Conservation (phyloP, 495 filamentous ascomycete species). For the Tuber brumale region DNA sequence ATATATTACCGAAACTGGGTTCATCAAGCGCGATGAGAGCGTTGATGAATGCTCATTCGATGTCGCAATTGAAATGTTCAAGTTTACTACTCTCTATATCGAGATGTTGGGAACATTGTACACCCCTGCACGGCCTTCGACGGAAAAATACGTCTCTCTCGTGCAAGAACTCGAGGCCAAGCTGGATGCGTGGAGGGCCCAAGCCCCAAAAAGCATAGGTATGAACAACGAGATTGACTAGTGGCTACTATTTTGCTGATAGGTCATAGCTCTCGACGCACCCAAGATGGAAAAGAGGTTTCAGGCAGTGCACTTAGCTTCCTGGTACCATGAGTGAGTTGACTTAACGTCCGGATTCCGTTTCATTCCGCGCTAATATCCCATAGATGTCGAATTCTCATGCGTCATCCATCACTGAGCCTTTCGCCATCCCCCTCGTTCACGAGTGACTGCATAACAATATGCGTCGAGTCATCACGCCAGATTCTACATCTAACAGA, state of each 20-base stretch:
- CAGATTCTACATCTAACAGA: conserved; percentile 57
- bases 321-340: conserved; percentile 47
- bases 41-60: conserved; percentile 57
- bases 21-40: conserved; percentile 51
- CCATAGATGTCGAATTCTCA: conserved; percentile 44
- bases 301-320: conserved; percentile 48
- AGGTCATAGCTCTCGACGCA: conserved; percentile 42
- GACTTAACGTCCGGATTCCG: conserved; percentile 29
- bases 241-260: conserved; percentile 45
- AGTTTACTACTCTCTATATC: conserved; percentile 55
- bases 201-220: conserved; percentile 48
- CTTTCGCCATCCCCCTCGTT: conserved; percentile 55
- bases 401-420: conserved; percentile 68
- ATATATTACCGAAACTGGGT: conserved; percentile 43
- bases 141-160: conserved; percentile 55
- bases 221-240: conserved; percentile 6
- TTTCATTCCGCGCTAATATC: conserved; percentile 6
- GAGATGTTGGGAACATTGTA: conserved; percentile 70
- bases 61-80: conserved; percentile 57
- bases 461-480: conserved; percentile 60
- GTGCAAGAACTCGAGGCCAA: conserved; percentile 58
- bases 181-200: conserved; percentile 51
- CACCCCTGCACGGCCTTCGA: conserved; percentile 51
- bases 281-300: conserved; percentile 50
- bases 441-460: conserved; percentile 58